phyloP scores from a whole-genome alignment of 1,284 basidiomycete species.

The Xerocomus amazonicus region DNA sequence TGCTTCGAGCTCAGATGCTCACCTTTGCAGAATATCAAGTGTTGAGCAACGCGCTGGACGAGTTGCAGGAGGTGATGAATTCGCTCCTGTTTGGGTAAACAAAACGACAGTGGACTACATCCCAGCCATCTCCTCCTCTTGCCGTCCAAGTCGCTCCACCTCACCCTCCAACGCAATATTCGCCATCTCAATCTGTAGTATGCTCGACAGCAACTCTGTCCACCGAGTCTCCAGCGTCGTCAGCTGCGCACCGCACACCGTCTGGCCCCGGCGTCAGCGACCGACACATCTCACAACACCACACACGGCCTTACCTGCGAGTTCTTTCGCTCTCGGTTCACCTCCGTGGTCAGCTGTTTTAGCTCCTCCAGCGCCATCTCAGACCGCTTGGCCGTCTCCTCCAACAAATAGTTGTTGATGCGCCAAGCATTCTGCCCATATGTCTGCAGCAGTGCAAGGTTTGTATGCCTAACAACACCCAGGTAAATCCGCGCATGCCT shows the following conservation, averaged over 20 bases:
- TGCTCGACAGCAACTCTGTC: constrained; percentile 85
- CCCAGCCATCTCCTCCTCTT: constrained; percentile 56
- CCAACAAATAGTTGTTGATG: constrained; percentile 85
- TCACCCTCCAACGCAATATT: constrained; percentile 80
- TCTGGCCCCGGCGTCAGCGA: constrained; percentile 41
- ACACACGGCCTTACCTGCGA: constrained; percentile 52
- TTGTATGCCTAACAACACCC: constrained; percentile 62
- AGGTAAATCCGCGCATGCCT: constrained; percentile 1
- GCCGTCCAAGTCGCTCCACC: constrained; percentile 53
- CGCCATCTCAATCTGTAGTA: constrained; percentile 90
- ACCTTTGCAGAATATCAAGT: too few relatives aligned
- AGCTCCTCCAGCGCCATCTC: constrained; percentile 71
- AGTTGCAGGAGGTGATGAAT: constrained; percentile 13
- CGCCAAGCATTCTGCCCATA: constrained; percentile 92
- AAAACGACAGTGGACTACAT: constrained; percentile 26
- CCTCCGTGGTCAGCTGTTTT: constrained; percentile 71
- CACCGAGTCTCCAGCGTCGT: constrained; percentile 80
- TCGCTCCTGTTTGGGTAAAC: constrained; percentile 24
- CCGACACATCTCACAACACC: constrained; percentile 8
- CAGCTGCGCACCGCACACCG: constrained; percentile 71
- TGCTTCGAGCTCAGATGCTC: too few relatives aligned
- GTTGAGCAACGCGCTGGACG: constrained; percentile 2
- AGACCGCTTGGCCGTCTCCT: constrained; percentile 71
- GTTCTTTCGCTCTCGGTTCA: constrained; percentile 87
- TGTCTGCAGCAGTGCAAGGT: constrained; percentile 79